Evolutionary conservation across 345 rosid species (phyloP).

Genomic region (Erodium maritimum): DNA sequence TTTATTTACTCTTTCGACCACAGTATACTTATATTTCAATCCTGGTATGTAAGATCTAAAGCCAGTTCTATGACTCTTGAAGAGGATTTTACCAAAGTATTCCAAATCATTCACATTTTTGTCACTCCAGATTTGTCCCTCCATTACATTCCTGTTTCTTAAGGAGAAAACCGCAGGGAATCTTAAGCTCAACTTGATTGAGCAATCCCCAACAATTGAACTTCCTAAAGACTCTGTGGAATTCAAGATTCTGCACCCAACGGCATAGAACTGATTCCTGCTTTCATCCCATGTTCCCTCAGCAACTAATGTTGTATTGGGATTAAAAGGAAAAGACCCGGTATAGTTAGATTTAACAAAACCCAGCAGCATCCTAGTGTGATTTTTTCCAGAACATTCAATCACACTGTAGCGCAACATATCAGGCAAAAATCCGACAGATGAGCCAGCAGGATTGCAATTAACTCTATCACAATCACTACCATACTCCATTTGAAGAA

Average conservation of each 20-base stretch:
- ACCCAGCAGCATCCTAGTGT: constrained; percentile 34
- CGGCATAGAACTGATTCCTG: constrained; percentile 44
- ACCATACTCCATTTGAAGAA: constrained; percentile 34
- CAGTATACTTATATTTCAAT: constrained; percentile 47
- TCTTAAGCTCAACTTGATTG: constrained; percentile 48
- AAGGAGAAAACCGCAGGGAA: constrained; percentile 43
- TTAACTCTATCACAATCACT: constrained; percentile 27
- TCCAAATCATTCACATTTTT: constrained; percentile 28
- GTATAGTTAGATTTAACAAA: constrained; percentile 19
- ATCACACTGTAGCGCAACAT: constrained; percentile 26
- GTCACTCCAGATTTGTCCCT: constrained; percentile 57
- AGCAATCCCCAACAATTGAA: constrained; percentile 56
- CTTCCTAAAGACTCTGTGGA: constrained; percentile 26
- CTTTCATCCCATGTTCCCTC: constrained; percentile 75
- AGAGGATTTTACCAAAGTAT: constrained; percentile 34
- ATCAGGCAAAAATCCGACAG: constrained; percentile 21
- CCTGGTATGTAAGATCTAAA: constrained; percentile 20
- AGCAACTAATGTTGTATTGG: constrained; percentile 41
- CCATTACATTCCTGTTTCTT: constrained; percentile 26
- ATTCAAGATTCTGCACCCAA: constrained; percentile 56
- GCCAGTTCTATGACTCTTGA: constrained; percentile 25
- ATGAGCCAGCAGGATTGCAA: constrained; percentile 34
- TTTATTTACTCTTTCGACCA: constrained; percentile 25
- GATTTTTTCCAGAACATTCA: constrained; percentile 32
- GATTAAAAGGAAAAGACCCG: constrained; percentile 37